Evolutionary conservation across 1,139 yeast genomes (phyloP).

Genomic region (Yamadazyma mexicana): DNA sequence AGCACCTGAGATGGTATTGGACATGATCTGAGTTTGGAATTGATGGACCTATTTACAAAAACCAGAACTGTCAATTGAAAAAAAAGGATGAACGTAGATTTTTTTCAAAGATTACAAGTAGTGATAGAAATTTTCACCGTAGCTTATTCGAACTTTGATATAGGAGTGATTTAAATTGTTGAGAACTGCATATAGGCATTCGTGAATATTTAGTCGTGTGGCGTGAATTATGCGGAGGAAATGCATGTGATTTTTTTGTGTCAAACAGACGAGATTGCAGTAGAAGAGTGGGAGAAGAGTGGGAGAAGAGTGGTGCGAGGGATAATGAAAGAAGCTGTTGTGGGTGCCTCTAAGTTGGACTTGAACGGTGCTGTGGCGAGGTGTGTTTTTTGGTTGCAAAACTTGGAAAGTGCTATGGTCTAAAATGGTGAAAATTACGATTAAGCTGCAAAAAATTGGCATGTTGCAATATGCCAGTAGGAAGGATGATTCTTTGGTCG

Average conservation of each 20-base stretch:
- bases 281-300: not conserved
- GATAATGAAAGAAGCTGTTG: too few relatives aligned
- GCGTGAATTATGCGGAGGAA: not conserved
- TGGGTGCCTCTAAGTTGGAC: too few relatives aligned
- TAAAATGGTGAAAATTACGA: too few relatives aligned
- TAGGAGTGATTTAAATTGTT: conserved; percentile 1
- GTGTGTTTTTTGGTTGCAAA: too few relatives aligned
- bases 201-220: not conserved
- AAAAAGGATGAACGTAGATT: too few relatives aligned
- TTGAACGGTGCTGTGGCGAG: too few relatives aligned
- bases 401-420: too few relatives aligned
- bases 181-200: conserved; percentile 1
- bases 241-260: conserved; percentile 3
- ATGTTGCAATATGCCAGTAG: too few relatives aligned
- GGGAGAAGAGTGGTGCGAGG: not conserved
- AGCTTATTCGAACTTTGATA: not conserved
- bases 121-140: not conserved
- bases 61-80: not conserved
- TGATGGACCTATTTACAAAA: too few relatives aligned
- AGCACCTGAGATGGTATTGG: conserved; percentile 28
- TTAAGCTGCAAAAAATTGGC: too few relatives aligned
- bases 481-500: too few relatives aligned
- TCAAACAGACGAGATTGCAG: not conserved
- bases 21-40: conserved; percentile 9
- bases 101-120: not conserved